These are phyloP conservation scores for Pisolithus microcarpus DNA, from an alignment of 768 basidiomycete genomes.

Conservation along the genomic window DNA sequence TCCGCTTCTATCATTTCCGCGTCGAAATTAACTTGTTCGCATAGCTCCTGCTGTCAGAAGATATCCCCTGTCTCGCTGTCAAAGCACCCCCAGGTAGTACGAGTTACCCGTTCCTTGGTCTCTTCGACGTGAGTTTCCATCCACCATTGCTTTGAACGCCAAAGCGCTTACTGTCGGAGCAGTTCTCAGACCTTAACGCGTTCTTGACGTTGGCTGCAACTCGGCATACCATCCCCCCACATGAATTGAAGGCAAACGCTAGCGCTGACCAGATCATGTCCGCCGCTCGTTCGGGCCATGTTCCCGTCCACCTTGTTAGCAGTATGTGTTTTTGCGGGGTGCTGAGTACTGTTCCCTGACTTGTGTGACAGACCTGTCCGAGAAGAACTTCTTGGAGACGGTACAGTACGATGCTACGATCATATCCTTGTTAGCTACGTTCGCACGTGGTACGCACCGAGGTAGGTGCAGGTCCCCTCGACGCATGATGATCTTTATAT, in stretches of 20 bases:
- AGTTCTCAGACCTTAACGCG: slow-evolving; percentile 87
- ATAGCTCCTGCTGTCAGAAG: slow-evolving; percentile 57
- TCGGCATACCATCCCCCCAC: slow-evolving; percentile 55
- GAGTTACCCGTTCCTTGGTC: slow-evolving; percentile 38
- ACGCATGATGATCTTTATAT: neutral
- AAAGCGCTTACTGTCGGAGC: slow-evolving; percentile 2
- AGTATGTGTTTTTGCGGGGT: slow-evolving; percentile 39
- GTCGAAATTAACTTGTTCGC: slow-evolving; percentile 1
- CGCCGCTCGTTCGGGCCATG: slow-evolving; percentile 67
- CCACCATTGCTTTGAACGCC: neutral
- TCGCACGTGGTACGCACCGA: slow-evolving; percentile 67
- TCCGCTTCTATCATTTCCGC: neutral
- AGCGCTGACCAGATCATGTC: slow-evolving; percentile 63
- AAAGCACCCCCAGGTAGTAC: slow-evolving; percentile 26
- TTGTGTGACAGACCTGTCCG: slow-evolving; percentile 56
- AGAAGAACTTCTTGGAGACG: slow-evolving; percentile 71
- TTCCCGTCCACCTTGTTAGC: slow-evolving; percentile 70
- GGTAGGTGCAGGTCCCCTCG: slow-evolving; percentile 33
- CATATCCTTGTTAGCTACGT: slow-evolving; percentile 54
- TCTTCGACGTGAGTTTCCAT: slow-evolving; percentile 61
- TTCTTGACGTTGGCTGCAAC: slow-evolving; percentile 80
- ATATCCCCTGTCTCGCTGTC: slow-evolving; percentile 60
- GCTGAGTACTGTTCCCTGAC: slow-evolving; percentile 1
- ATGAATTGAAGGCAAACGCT: slow-evolving; percentile 52
- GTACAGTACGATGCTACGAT: slow-evolving; percentile 58